A percentile compares a stretch with the other conserved stretches of the same genome.
Evolutionary conservation across 352 stramenopile species (phyloP).

Genomic region (Phytophthora macrochlamydospora): DNA sequence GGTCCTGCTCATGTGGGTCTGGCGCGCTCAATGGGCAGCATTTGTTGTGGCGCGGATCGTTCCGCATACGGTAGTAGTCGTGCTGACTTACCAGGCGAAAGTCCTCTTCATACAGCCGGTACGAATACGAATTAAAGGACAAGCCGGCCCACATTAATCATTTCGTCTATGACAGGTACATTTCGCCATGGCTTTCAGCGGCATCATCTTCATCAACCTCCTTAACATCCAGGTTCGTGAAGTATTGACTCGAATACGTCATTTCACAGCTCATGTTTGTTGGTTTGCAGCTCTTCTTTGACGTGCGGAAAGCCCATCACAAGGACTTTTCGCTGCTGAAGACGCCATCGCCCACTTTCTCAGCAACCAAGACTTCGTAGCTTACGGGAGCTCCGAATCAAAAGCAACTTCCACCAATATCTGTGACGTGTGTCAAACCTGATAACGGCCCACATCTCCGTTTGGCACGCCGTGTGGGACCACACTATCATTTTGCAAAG

Average conservation of each 20-base stretch:
- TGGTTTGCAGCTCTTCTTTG: slow-evolving; percentile 53
- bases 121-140: slow-evolving; percentile 3
- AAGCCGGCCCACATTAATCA: neutral
- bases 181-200: slow-evolving; percentile 76
- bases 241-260: neutral
- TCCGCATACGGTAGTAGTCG: slow-evolving; percentile 48
- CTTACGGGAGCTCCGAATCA: too few species aligned
- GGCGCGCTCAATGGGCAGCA: slow-evolving; percentile 59
- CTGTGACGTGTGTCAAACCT: slow-evolving; percentile 14
- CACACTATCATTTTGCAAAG: slow-evolving; percentile 4
- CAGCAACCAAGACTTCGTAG: slow-evolving; percentile 7
- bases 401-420: neutral
- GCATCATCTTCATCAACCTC: slow-evolving; percentile 78
- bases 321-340: slow-evolving; percentile 42
- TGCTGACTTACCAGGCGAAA: slow-evolving; percentile 51
- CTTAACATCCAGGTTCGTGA: slow-evolving; percentile 60
- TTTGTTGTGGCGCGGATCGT: slow-evolving; percentile 53
- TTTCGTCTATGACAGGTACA: slow-evolving; percentile 35
- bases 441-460: neutral
- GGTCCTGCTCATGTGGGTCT: slow-evolving; percentile 44
- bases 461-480: too few species aligned
- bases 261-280: neutral
- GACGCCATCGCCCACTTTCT: slow-evolving; percentile 1
- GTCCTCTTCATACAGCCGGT: slow-evolving; percentile 54
- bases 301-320: slow-evolving; percentile 55